Evolutionary conservation across 768 basidiomycete species (phyloP), one percentile per base, ranked within the genome.

Genomic region (Boletus barrowsii): DNA sequence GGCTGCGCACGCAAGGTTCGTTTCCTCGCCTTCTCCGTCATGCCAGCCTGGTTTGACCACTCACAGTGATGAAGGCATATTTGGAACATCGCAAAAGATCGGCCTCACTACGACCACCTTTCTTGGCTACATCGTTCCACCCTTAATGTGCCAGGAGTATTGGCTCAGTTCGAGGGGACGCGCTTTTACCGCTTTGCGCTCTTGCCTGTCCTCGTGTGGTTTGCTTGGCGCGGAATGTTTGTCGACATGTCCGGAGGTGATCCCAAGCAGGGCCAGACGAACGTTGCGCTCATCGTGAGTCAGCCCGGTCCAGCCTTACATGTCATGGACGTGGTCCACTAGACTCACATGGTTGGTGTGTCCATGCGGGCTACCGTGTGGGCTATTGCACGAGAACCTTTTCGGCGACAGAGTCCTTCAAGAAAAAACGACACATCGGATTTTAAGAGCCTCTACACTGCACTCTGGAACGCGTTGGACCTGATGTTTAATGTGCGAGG

Each of bases 91-190:
- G 10, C 51, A 41, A 26, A 63, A 53, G 44, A 35, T 51, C 0
- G 41, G 41, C 49, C 54, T 61, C 37, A 59, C 59, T n/a, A 43
- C 2, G 35, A 3, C 42, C 68, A 22, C 72, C 73, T 61, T 58
- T 66, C 35, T 58, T 4, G 68, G 65, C 10, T 69, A 75, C 50
- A 56, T 82, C 42, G 51, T 79, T 10, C 80, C 79, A 1, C 67
- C 76, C n/a, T 29, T 79, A 0, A 49, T 75, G 10, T 70, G 70
- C 51, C 79, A 81, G 83, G 79, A 4, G 68, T 82, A 22, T 73
- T 86, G 35, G 79, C 83, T n/a, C 70, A 80, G 43, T 65, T 77
- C 67, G 68, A 45, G 78, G 82, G 13, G 65, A 76, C 55, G 3
- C 49, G 45, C 10, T 55, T 65, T 5, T 64, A 79, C 53, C 79